These are phyloP conservation scores for Nyssa sinensis DNA, from an alignment of 148 eudicot species.

Conservation along the genomic window DNA sequence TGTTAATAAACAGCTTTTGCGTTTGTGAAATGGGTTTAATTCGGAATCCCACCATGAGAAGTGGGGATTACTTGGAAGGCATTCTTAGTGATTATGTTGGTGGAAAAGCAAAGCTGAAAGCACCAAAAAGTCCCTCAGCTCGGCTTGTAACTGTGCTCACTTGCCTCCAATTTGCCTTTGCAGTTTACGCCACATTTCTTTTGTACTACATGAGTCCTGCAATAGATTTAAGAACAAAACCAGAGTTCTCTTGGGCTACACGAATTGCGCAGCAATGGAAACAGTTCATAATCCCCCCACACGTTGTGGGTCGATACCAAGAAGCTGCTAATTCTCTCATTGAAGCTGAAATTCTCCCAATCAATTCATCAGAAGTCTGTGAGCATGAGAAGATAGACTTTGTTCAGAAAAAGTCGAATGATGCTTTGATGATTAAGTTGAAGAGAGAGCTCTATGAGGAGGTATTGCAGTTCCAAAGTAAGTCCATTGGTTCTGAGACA, in stretches of 20 bases:
- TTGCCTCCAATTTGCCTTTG: constrained; percentile 82
- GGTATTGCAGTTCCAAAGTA: constrained; percentile 57
- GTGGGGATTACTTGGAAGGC: constrained; percentile 73
- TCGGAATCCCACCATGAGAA: constrained; percentile 39
- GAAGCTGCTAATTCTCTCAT: constrained; percentile 34
- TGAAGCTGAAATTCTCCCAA: constrained; percentile 28
- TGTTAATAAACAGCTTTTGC: no score
- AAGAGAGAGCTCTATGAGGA: constrained; percentile 79
- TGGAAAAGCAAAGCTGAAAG: constrained; percentile 39
- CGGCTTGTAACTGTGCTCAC: constrained; percentile 75
- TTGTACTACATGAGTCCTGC: constrained; percentile 87
- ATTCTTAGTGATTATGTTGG: constrained; percentile 65
- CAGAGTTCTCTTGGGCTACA: constrained; percentile 85
- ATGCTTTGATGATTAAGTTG: constrained; percentile 75
- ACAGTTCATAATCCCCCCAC: constrained; percentile 58
- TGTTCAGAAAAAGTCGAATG: constrained; percentile 79
- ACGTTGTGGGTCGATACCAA: constrained; percentile 61
- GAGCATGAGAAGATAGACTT: constrained; percentile 87
- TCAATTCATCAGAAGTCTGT: constrained; percentile 52
- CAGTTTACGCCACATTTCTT: constrained; percentile 79
- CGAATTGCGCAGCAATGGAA: constrained; percentile 76
- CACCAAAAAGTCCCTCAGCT: constrained; percentile 48
- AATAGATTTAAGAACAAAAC: constrained; percentile 66
- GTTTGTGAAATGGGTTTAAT: constrained; percentile 38
- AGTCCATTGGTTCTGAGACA: constrained; percentile 52